Base-by-base conservation (phyloP, 129 eudicot species). In the Ambrosia artemisiifolia region DNA sequence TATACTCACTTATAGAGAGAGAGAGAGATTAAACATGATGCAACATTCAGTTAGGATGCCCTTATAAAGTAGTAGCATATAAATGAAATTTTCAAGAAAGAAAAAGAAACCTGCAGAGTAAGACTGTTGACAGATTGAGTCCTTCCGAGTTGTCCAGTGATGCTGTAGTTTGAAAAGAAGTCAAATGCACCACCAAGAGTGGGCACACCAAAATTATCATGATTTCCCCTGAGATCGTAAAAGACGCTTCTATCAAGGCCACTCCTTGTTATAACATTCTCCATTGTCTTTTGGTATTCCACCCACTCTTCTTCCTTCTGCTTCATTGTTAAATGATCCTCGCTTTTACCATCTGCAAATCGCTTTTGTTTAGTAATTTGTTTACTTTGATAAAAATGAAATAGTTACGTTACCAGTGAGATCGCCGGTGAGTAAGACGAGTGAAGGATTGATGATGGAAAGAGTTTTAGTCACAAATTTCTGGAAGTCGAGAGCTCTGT, bases 201-300 rank as follows among this genome's bases (percentile, higher is more conserved):
- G 13, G 91, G 85, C 20, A 94, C 96, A 49, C 96, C 99, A 83
- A 90, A 94, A 82, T 81, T 88, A 74, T 94, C 99, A 75, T 94
- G 99, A 78, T 94, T 94, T 63, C 99, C 97, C 55, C 97, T 83
- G 54, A 94, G 84, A 83, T 94, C 97, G 71, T 90, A 90, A 66
- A 94, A 94, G 14, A 81, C 44, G 62, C 70, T 84, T 81, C 86
- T 84, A 48, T 86, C 59, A 72, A 94, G 96, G 65, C 99, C 97
- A 78, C 97, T 94, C 63, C 50, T 86, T n/a, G 60, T 65, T 42
- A 94, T 80, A 46, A 86, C 91, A 75, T 86, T 84, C 67, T 83
- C 88, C 97, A 94, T 81, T 60, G 90, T 94, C 30, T 86, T 78
- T 47, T 78, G 80, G 78, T 94, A 94, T 69, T 94, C 99, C 32